Percentiles rank a stretch among this genome's conserved stretches.
phyloP scores from a whole-genome alignment of 2,329 filamentous ascomycete genomes.

The Nemania serpens region DNA sequence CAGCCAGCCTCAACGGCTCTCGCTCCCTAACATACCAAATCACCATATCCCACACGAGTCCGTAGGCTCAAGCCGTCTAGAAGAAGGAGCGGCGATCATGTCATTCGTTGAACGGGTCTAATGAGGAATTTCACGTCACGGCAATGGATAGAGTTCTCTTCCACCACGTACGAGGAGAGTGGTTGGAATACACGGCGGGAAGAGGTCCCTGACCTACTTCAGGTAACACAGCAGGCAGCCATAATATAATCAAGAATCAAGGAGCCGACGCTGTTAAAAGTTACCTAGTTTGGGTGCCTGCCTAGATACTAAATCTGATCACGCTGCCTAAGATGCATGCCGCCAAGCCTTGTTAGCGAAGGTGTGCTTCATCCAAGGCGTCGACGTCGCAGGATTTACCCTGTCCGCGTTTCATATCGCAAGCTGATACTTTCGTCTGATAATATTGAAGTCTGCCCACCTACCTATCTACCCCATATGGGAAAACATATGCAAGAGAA shows the following conservation, averaged over 20 bases:
- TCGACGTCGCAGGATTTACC: not conserved
- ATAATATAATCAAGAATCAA: constrained; percentile 23
- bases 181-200: constrained; percentile 16
- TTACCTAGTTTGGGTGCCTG: not conserved
- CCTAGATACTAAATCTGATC: not conserved
- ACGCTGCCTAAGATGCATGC: not conserved
- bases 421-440: constrained; percentile 19
- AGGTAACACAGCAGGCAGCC: constrained; percentile 7
- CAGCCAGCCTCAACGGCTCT: not conserved
- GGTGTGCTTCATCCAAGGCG: constrained; percentile 1
- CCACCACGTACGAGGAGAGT: constrained; percentile 1
- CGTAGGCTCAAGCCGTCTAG: constrained; percentile 13
- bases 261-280: not conserved
- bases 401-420: constrained; percentile 22
- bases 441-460: not conserved
- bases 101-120: constrained; percentile 22
- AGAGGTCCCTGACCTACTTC: constrained; percentile 5
- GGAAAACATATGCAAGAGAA: not conserved
- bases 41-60: constrained; percentile 4
- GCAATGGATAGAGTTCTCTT: constrained; percentile 22
- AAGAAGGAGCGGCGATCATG: constrained; percentile 13
- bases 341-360: constrained; percentile 4
- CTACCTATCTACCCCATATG: too few species aligned
- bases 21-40: constrained; percentile 25
- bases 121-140: constrained; percentile 9